Evolutionary conservation across 306 rosid genomes (phyloP), one percentile per base, ranked within the genome.

Genomic region (Rubus parviflorus): DNA sequence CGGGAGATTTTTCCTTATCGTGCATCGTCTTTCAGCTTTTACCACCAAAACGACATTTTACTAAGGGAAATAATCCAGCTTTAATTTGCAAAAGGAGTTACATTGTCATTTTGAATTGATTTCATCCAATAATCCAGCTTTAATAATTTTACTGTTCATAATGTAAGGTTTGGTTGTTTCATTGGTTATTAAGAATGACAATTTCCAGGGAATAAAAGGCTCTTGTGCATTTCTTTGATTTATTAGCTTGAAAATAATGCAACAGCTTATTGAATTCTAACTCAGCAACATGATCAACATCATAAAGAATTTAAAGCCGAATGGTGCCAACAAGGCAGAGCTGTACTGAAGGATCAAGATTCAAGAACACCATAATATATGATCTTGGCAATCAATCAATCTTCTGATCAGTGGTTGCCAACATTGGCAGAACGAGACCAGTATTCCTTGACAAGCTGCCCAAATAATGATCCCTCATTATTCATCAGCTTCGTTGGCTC

Each of bases 361-460:
- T 54, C 12, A 54, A 19, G 12, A 54, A 54, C 57, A 52, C 60
- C 11, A 3, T 4, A 63, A 6, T n/a, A n/a, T n/a, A n/a, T 15
- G 35, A 63, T 6, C 46, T 40, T 37, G 35, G 35, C 35, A 30
- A 30, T 64, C 40, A n/a, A n/a, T n/a, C n/a, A 43, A n/a, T 14
- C 41, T 15, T 48, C 42, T 0, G 7, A 30, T 30, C 35, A 30
- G 9, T 20, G 11, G 42, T 42, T 17, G 20, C 64, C 25, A 0
- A 45, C 70, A 68, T 60, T 80, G 30, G 70, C 47, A 60, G 84
- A 47, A 49, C 75, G 77, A 69, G 84, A 75, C 77, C 73, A 75
- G 73, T 81, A 81, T 70, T 81, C 84, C 62, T 70, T 70, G 22
- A 80, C 83, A 49, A 80, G 75, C 71, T 80, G 41, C 43, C 79